Conservation (phyloP, 108 stramenopile species). For the Bacterosira constricta region DNA sequence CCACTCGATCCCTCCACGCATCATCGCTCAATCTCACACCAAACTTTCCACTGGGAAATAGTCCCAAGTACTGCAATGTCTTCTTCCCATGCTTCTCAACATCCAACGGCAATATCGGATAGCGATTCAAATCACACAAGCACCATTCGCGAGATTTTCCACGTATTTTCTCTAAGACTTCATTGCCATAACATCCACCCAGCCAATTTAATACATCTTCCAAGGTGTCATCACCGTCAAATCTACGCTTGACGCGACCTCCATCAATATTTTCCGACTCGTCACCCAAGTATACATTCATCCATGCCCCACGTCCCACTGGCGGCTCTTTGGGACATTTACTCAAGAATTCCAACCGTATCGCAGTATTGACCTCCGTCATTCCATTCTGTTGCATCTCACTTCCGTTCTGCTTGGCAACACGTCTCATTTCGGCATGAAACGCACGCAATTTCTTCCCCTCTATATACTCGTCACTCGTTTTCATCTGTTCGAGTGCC, state of each 20-base stretch:
- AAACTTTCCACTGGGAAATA: conserved; percentile 81
- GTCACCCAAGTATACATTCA: conserved; percentile 54
- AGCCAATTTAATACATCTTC: conserved; percentile 83
- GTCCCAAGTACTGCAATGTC: conserved; percentile 79
- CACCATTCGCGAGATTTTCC: conserved; percentile 64
- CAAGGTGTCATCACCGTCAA: conserved; percentile 85
- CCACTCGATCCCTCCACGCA: conserved; percentile 43
- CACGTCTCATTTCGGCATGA: conserved; percentile 43
- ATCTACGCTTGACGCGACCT: conserved; percentile 50
- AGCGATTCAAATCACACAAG: conserved; percentile 72
- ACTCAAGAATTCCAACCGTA: conserved; percentile 48
- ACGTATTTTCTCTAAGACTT: conserved; percentile 57
- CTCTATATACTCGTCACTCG: conserved; percentile 59
- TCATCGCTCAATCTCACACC: conserved; percentile 64
- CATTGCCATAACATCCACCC: conserved; percentile 65
- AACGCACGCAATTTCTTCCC: conserved; percentile 50
- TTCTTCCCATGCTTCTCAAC: conserved; percentile 45
- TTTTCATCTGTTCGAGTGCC: conserved; percentile 71
- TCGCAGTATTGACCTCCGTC: conserved; percentile 25
- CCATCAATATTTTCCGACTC: conserved; percentile 43
- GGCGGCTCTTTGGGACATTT: conserved; percentile 75
- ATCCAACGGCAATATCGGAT: conserved; percentile 56
- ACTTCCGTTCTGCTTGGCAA: conserved; percentile 23
- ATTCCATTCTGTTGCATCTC: conserved; percentile 9
- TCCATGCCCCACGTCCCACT: conserved; percentile 55